These are phyloP conservation scores for Torulaspora maleeae DNA, from an alignment of 805 yeast genomes.

Conservation along the genomic window DNA sequence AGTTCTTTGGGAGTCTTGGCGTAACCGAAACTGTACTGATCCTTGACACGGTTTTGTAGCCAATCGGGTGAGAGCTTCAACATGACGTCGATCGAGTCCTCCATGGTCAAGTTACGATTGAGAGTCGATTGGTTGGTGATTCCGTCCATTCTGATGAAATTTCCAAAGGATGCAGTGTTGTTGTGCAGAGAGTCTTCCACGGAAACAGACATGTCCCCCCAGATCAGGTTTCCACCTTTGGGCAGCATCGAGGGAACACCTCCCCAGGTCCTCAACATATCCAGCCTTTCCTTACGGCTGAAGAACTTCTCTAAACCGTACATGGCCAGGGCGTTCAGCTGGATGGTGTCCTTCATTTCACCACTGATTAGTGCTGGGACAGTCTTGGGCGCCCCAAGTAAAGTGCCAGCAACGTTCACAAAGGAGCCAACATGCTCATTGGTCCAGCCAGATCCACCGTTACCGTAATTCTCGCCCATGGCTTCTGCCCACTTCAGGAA, in stretches of 20 bases:
- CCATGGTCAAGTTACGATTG: slow-evolving; percentile 54
- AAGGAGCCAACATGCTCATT: slow-evolving; percentile 75
- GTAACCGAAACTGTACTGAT: slow-evolving; percentile 75
- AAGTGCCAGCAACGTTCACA: slow-evolving; percentile 86
- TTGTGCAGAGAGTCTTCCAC: slow-evolving; percentile 48
- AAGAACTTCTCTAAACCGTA: slow-evolving; percentile 93
- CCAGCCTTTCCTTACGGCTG: slow-evolving; percentile 81
- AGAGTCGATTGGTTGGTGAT: slow-evolving; percentile 7
- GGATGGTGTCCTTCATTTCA: slow-evolving; percentile 97
- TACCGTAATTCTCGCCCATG: slow-evolving; percentile 69
- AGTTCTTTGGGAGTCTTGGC: slow-evolving; percentile 61
- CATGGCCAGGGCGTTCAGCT: slow-evolving; percentile 85
- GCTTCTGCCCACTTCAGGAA: slow-evolving; percentile 98
- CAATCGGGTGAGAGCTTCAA: slow-evolving; percentile 66
- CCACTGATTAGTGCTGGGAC: slow-evolving; percentile 91
- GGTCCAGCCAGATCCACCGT: slow-evolving; percentile 90
- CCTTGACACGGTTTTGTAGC: slow-evolving; percentile 60
- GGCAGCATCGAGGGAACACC: slow-evolving; percentile 95
- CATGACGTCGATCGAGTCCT: slow-evolving; percentile 62
- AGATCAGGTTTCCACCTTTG: slow-evolving; percentile 83
- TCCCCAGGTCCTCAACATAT: slow-evolving; percentile 78
- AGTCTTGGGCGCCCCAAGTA: slow-evolving; percentile 91
- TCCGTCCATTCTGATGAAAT: slow-evolving; percentile 57
- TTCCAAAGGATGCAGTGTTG: slow-evolving; percentile 49
- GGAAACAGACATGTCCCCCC: slow-evolving; percentile 80